Evolutionary conservation across 225 moss, liverwort and hornwort genomes (phyloP), one percentile per base, ranked within the genome.

Genomic region (Sphagnum contortum): DNA sequence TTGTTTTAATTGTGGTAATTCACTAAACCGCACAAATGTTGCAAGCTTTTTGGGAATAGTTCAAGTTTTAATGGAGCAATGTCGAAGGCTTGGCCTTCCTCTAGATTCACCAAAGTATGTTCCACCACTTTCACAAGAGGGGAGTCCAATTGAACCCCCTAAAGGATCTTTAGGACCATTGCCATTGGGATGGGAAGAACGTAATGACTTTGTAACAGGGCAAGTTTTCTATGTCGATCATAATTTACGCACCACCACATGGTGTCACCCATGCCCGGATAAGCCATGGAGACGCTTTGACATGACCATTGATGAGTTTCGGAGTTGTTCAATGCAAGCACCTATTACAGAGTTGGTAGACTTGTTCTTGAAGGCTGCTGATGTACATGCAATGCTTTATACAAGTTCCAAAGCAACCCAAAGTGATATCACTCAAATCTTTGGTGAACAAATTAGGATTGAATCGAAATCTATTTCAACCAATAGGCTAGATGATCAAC

Each of bases 381-480:
- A 98, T 72, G 91, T 93, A 80, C 96, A 98, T 70, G 96, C 96
- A 65, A 98, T 79, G 83, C 87, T 98, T 45, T 98, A 98, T 69
- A 98, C 93, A 65, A 93, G 96, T 45, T 98, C 96, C 47, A 93
- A 77, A 73, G 96, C 96, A 65, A 98, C 93, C 92, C 96, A 98
- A 70, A 98, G 96, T 71, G 92, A 98, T 74, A 81, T 98, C 53
- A 98, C 92, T 68, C 84, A 98, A 72, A 98, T 98, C 48, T 98
- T 98, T 65, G 88, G 87, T 62, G 96, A 90, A 47, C 92, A 98
- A 73, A 63, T 48, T 7, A 85, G 88, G 13, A 98, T 29, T 89
- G 77, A 90, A 85, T 63, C 92, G 91, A 69, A 85, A 81, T 29
- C 29, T 29, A 65, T 93, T 87, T 76, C 81, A 90, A 48, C 92